Evolutionary conservation across 441 rosid genomes (phyloP), one percentile per base, ranked within the genome.

Genomic region (Flueggea neowawraea): DNA sequence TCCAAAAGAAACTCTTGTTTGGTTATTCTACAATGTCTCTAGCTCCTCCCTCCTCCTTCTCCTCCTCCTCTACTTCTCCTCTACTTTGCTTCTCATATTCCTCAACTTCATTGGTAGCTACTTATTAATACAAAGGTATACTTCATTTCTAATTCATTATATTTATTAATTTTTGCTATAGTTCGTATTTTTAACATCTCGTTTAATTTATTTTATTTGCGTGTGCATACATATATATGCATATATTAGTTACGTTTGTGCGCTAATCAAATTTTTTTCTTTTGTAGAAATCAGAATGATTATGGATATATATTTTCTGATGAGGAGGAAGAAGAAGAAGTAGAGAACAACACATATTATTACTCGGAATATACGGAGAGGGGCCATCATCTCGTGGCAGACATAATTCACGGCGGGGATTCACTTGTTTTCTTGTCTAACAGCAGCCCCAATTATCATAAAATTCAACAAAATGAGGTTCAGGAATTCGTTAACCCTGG

Each of bases 11-110:
- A 85, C 87, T 75, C 84, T 91, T 55, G 74, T 67, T 73, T 78
- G 83, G 63, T 71, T 90, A 69, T 94, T 85, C 87, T 76, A 82
- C 79, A 80, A 79, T 78, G 66, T 84, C 82, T 94, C 97, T 48
- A 77, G 77, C 81, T 81, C 81, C 73, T 83, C 69, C 67, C 69
- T 84, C 54, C 86, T 89, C 57, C 79, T 91, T 76, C 80, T 90
- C 63, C 73, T 94, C 78, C 77, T 83, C 76, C 80, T 82, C 75
- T 69, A 83, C 76, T 75, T 79, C 77, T 86, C 89, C 71, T 81
- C 86, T 65, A 71, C 73, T 60, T 66, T 83, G 49, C 88, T 94
- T 22, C 74, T 76, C 71, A 70, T 69, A 15, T 57, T 90, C 74
- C 57, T 89, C 60, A 72, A 78, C 84, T 89, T 87, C 77, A 61